phyloP scores from a whole-genome alignment of 148 eudicot species.

The Fagopyrum esculentum region DNA sequence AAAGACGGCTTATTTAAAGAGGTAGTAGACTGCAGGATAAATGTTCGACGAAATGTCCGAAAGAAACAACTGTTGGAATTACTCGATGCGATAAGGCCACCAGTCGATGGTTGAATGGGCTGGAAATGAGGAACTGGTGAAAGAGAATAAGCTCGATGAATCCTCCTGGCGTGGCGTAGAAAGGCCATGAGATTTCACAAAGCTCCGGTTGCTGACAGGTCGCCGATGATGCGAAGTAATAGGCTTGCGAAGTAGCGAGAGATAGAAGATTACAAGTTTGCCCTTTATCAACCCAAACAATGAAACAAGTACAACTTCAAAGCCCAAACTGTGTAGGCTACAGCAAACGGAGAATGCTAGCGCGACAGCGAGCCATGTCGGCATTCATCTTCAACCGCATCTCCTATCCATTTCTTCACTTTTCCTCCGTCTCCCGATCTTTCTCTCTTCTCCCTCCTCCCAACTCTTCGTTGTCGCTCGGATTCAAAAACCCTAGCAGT shows the following conservation, averaged over 20 bases:
- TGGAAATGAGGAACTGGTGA: neutral
- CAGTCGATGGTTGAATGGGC: neutral
- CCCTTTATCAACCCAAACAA: too few species aligned
- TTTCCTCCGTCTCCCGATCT: constrained; percentile 16
- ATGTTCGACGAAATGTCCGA: constrained; percentile 67
- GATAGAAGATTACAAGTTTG: too few species aligned
- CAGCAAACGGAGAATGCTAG: neutral
- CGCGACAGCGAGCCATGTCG: constrained; percentile 23
- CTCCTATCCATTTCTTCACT: constrained; percentile 15
- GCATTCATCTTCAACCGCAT: constrained; percentile 26
- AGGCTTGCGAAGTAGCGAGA: too few species aligned
- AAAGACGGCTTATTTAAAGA: neutral
- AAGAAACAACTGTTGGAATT: constrained; percentile 16
- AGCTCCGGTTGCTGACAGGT: neutral
- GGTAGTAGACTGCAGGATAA: constrained; percentile 13
- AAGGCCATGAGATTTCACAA: constrained; percentile 6
- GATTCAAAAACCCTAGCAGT: constrained; percentile 13
- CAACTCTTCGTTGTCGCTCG: constrained; percentile 8
- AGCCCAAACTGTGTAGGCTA: too few species aligned
- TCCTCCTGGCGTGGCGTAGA: constrained; percentile 6
- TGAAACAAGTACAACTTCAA: too few species aligned
- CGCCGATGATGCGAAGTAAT: neutral
- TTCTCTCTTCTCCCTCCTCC: constrained; percentile 23
- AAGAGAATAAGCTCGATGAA: neutral
- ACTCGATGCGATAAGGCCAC: neutral